Evolutionary conservation across 2,329 filamentous ascomycete genomes (phyloP), one percentile per base, ranked within the genome.

Genomic region (Diaporthe vexans): DNA sequence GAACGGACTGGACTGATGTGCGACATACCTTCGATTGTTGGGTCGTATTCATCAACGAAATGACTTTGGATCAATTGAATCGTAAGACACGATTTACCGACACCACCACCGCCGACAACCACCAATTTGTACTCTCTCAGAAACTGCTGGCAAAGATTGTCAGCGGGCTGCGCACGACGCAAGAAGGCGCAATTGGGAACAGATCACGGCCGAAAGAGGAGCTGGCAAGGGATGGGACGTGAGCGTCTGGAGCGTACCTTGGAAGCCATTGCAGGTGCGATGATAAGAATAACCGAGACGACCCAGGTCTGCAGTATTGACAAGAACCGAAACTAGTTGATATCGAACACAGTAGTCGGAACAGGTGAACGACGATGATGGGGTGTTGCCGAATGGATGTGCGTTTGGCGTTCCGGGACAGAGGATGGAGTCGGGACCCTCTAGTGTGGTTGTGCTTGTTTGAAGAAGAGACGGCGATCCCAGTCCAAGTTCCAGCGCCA

Each of bases 11-110:
- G 40, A 33, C 19, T 56, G 71, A 26, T 17, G 33, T n/a, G 21
- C 46, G 63, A 84, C 89, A 79, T 85, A 95, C 97, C 97, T 94
- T 99, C 97, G 82, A 99, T 98, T 81, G 97, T 99, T 74, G 97
- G 97, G 86, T 99, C 97, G 86, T 99, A 99, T 86, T 98, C 97
- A 85, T 98, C 97, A 83, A 98, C 96, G 88, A 99, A 99, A 85
- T 99, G 97, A 85, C 94, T 96, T 87, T 95, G 93, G 81, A 94
- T 95, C 85, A 96, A 91, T 88, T 98, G 97, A 82, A 99, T 98
- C 75, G 97, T 98, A 89, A 99, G 91, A 87, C 97, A 98, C 76
- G 96, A 98, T 90, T 99, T 99, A 88, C 97, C 97, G 78, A 99
- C 97, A 85, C 97, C 97, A 90, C 97, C 97, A 81, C 97, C 97